Percentiles rank a stretch among this genome's conserved stretches.
phyloP scores from a whole-genome alignment of 2,329 filamentous ascomycete species.

The Laburnicola sp. region DNA sequence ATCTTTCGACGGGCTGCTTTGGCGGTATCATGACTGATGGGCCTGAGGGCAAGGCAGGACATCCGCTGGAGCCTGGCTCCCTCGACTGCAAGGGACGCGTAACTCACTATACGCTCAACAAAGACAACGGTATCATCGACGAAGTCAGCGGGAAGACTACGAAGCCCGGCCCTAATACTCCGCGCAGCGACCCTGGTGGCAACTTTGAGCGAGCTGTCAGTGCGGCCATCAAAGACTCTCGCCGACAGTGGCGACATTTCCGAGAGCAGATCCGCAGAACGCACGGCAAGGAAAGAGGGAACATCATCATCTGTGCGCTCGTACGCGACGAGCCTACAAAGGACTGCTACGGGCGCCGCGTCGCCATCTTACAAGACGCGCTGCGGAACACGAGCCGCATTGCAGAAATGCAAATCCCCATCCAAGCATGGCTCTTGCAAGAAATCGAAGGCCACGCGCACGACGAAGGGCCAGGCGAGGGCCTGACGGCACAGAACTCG shows the following conservation, averaged over 20 bases:
- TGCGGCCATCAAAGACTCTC: slow-evolving; percentile 25
- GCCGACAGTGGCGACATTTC: slow-evolving; percentile 28
- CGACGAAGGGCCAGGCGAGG: slow-evolving; percentile 23
- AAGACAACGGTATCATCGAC: slow-evolving; percentile 30
- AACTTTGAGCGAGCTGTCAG: slow-evolving; percentile 29
- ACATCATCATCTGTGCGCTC: slow-evolving; percentile 29
- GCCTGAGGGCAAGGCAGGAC: slow-evolving; percentile 25
- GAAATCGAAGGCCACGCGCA: slow-evolving; percentile 24
- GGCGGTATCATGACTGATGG: slow-evolving; percentile 28
- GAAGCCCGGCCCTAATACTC: slow-evolving; percentile 26
- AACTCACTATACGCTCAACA: slow-evolving; percentile 31
- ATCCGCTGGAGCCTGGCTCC: slow-evolving; percentile 29
- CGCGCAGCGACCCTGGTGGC: slow-evolving; percentile 23
- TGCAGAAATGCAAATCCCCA: slow-evolving; percentile 28
- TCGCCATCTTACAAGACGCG: slow-evolving; percentile 24
- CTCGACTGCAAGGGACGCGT: slow-evolving; percentile 29
- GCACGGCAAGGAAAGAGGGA: slow-evolving; percentile 27
- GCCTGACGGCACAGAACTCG: slow-evolving; percentile 17
- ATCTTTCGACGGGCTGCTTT: slow-evolving; percentile 30
- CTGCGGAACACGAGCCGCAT: slow-evolving; percentile 16
- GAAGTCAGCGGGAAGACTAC: slow-evolving; percentile 19
- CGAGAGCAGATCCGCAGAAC: slow-evolving; percentile 26
- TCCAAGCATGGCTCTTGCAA: slow-evolving; percentile 23
- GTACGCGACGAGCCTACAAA: slow-evolving; percentile 26
- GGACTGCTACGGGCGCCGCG: slow-evolving; percentile 26